Evolutionary conservation across 495 filamentous ascomycete genomes (phyloP).

Genomic region (Podospora appendiculata): DNA sequence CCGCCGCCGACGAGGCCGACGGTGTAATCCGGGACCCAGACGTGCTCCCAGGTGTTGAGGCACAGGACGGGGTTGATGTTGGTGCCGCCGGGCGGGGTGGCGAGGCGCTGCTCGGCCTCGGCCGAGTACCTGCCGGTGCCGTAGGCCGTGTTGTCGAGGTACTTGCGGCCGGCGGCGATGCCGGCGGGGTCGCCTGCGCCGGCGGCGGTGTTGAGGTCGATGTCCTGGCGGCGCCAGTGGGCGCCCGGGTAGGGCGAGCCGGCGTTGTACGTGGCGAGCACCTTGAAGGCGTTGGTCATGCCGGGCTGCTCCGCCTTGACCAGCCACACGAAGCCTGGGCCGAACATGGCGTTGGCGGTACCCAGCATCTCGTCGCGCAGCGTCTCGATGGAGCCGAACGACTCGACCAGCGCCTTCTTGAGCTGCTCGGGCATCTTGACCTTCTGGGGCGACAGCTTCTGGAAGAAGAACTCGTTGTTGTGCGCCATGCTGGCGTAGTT

Average conservation of each 20-base stretch:
- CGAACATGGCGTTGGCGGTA: conserved; percentile 89
- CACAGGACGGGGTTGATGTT: conserved; percentile 72
- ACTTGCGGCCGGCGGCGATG: conserved; percentile 23
- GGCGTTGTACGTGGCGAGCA: conserved; percentile 85
- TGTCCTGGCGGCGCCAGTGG: conserved; percentile 69
- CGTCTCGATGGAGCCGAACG: conserved; percentile 75
- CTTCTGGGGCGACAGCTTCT: conserved; percentile 37
- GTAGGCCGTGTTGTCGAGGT: conserved; percentile 32
- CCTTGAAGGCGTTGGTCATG: conserved; percentile 45
- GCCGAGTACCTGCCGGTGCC: conserved; percentile 36
- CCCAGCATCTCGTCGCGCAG: conserved; percentile 69
- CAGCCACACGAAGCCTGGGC: conserved; percentile 94
- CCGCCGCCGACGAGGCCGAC: conserved; percentile 44
- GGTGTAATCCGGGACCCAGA: conserved; percentile 80
- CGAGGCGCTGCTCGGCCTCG: conserved; percentile 23
- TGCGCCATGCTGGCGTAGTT: conserved; percentile 93
- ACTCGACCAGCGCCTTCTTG: conserved; percentile 38
- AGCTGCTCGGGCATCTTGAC: conserved; percentile 25
- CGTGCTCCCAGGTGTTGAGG: conserved; percentile 95
- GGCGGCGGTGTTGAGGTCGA: conserved; percentile 68
- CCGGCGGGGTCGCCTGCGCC: conserved; percentile 21
- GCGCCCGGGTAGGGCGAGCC: conserved; percentile 81
- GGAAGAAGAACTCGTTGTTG: conserved; percentile 97
- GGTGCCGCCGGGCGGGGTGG: conserved; percentile 57
- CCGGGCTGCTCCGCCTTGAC: conserved; percentile 41